Evolutionary conservation across 495 filamentous ascomycete species (phyloP).

Genomic region (Penicillium flavigenum): DNA sequence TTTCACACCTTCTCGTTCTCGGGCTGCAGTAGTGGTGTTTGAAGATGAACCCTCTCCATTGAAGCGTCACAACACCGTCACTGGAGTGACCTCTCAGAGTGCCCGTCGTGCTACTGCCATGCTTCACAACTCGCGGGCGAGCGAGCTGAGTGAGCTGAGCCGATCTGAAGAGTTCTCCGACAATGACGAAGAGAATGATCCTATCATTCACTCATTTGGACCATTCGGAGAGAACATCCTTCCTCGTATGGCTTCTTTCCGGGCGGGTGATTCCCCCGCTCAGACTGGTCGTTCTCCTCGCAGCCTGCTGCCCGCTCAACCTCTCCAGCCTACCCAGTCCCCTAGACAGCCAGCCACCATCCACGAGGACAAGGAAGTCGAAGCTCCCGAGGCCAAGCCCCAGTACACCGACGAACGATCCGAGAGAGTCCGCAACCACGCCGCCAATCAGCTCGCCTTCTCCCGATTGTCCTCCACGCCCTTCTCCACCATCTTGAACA

Average conservation of each 20-base stretch:
- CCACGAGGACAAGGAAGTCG: slow-evolving; percentile 28
- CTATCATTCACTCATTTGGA: slow-evolving; percentile 84
- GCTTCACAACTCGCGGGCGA: slow-evolving; percentile 47
- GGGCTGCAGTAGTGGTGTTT: slow-evolving; percentile 59
- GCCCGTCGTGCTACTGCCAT: slow-evolving; percentile 33
- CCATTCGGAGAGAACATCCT: slow-evolving; percentile 82
- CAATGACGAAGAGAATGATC: slow-evolving; percentile 89
- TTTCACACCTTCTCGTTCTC: slow-evolving; percentile 41
- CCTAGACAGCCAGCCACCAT: slow-evolving; percentile 33
- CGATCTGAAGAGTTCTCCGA: slow-evolving; percentile 67
- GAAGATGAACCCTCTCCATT: slow-evolving; percentile 55
- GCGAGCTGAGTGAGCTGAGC: slow-evolving; percentile 59
- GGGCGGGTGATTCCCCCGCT: slow-evolving; percentile 55
- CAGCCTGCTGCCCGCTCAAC: slow-evolving; percentile 32
- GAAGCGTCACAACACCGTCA: slow-evolving; percentile 35
- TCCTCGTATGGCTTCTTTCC: slow-evolving; percentile 73
- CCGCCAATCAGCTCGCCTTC: slow-evolving; percentile 93
- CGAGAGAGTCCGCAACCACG: slow-evolving; percentile 65
- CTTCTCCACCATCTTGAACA: slow-evolving; percentile 79
- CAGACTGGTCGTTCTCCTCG: slow-evolving; percentile 37
- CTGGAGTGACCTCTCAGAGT: slow-evolving; percentile 24
- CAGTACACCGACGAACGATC: slow-evolving; percentile 36
- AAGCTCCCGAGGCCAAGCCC: slow-evolving; percentile 32
- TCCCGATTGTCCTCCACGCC: slow-evolving; percentile 92
- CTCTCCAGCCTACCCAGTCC: slow-evolving; percentile 41